A percentile compares a stretch with the other conserved stretches of the same genome.
These are phyloP conservation scores for Papiliotrema fonsecae DNA, from an alignment of 1,284 basidiomycete species.

Conservation along the genomic window DNA sequence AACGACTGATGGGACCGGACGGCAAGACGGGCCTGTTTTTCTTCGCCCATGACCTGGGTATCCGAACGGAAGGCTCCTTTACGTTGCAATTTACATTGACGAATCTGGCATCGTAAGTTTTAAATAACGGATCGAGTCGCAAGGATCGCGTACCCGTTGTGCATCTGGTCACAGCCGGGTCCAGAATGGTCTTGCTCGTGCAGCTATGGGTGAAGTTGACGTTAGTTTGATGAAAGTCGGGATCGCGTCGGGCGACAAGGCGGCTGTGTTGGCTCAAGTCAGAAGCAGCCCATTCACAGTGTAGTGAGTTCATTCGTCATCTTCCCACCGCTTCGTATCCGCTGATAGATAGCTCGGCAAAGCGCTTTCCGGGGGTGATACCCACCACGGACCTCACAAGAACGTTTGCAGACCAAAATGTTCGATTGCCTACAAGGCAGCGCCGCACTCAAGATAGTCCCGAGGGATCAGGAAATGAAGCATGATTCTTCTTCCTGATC, in stretches of 20 bases:
- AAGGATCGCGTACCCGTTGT: too few species aligned
- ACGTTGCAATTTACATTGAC: slow-evolving; percentile 41
- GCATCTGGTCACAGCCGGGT: too few species aligned
- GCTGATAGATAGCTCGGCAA: slow-evolving; percentile 59
- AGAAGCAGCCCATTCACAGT: slow-evolving; percentile 86
- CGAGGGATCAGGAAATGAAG: not conserved
- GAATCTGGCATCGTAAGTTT: slow-evolving; percentile 31
- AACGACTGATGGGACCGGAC: slow-evolving; percentile 73
- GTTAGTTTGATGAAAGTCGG: slow-evolving; percentile 58
- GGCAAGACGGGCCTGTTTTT: slow-evolving; percentile 79
- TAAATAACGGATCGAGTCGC: too few species aligned
- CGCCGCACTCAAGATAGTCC: not conserved
- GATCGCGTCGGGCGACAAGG: slow-evolving; percentile 56
- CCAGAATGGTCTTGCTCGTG: too few species aligned
- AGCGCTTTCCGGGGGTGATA: slow-evolving; percentile 88
- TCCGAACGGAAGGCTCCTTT: slow-evolving; percentile 70
- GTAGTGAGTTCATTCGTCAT: slow-evolving; percentile 47
- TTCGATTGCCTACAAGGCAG: slow-evolving; percentile 65
- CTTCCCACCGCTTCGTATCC: not conserved
- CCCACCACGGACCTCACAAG: slow-evolving; percentile 85
- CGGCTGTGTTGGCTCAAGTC: slow-evolving; percentile 70
- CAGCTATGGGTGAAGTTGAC: slow-evolving; percentile 18
- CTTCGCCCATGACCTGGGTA: slow-evolving; percentile 78
- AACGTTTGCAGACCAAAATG: slow-evolving; percentile 83
- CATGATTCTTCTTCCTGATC: too few species aligned